phyloP scores from a whole-genome alignment of 495 filamentous ascomycete genomes.

The Neurospora cerealis region DNA sequence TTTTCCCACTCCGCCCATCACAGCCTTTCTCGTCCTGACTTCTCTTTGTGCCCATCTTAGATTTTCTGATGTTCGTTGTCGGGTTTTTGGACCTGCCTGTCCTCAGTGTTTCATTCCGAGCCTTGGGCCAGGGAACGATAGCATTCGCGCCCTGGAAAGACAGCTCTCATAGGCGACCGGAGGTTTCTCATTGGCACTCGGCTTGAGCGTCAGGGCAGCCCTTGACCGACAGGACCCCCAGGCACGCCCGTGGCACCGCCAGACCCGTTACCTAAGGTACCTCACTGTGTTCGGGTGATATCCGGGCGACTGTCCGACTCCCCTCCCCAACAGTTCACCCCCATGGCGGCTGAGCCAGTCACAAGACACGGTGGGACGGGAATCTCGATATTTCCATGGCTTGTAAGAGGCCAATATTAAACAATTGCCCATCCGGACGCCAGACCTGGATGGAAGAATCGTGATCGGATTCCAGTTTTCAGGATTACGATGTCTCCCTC shows the following conservation, averaged over 20 bases:
- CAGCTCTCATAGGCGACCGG: too few relatives aligned
- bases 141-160: not conserved
- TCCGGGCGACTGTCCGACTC: not conserved
- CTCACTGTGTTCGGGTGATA: not conserved
- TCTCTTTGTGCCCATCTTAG: not conserved
- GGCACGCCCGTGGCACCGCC: not conserved
- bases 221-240: not conserved
- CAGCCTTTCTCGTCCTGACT: not conserved
- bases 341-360: not conserved
- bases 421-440: not conserved
- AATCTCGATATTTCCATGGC: not conserved
- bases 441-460: not conserved
- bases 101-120: not conserved
- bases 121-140: not conserved
- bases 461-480: not conserved
- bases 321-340: not conserved
- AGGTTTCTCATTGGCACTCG: not conserved
- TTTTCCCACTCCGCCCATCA: slow-evolving; percentile 1
- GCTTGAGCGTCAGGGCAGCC: not conserved
- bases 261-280: not conserved
- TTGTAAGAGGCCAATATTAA: not conserved
- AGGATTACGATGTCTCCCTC: not conserved
- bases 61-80: not conserved
- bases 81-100: too few relatives aligned
- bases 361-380: not conserved